These are phyloP conservation scores for Pichia sp. DNA, from an alignment of 1,139 yeast genomes.

Conservation along the genomic window DNA sequence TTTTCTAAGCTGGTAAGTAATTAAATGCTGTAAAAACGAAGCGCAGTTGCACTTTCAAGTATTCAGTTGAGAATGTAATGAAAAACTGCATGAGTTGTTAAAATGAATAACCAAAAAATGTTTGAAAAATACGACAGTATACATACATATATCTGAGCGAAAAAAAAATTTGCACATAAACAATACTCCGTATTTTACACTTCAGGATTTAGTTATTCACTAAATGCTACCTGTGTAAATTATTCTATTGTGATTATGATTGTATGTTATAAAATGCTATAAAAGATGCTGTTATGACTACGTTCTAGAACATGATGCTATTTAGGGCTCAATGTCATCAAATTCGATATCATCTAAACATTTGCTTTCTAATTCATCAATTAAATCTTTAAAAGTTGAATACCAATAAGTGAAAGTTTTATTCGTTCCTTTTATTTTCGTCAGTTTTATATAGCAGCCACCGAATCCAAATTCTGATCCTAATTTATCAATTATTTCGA, in stretches of 20 bases:
- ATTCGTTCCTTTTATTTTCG: slow-evolving; percentile 15
- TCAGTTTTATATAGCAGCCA: slow-evolving; percentile 25
- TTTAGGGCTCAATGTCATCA: neutral
- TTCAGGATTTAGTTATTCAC: too few relatives aligned
- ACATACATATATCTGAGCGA: too few relatives aligned
- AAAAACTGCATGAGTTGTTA: too few relatives aligned
- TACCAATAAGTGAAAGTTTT: slow-evolving; percentile 21
- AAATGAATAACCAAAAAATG: too few relatives aligned
- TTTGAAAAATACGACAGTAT: too few relatives aligned
- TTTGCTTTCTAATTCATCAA: slow-evolving; percentile 14
- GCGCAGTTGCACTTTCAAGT: too few relatives aligned
- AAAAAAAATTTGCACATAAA: too few relatives aligned
- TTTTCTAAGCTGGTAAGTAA: too few relatives aligned
- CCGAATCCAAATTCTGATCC: slow-evolving; percentile 29
- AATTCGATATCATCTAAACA: neutral
- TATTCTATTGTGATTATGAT: neutral
- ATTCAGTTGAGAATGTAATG: too few relatives aligned
- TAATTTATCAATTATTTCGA: slow-evolving; percentile 23
- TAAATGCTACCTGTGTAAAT: too few relatives aligned
- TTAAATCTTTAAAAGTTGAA: slow-evolving; percentile 15
- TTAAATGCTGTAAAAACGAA: too few relatives aligned
- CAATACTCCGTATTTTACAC: too few relatives aligned
- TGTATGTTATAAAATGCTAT: neutral
- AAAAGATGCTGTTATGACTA: neutral
- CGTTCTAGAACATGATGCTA: neutral